Evolutionary conservation across 176 grass and related monocot genomes (phyloP).

Genomic region (maize (Zea mays)): DNA sequence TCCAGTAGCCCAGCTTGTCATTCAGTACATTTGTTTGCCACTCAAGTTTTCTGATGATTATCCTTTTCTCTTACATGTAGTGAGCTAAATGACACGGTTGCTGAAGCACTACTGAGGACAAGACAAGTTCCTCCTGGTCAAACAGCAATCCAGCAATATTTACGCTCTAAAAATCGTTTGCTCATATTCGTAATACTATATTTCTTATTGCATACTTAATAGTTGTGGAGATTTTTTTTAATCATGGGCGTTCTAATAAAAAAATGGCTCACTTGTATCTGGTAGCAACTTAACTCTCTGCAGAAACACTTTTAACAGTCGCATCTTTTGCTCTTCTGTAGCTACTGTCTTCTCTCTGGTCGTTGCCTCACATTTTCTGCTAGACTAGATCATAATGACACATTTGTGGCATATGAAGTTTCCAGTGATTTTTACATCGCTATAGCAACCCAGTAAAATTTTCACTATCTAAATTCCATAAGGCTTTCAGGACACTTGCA

Average conservation of each 20-base stretch:
- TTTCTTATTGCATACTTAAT: constrained; percentile 18
- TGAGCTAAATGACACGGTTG: constrained; percentile 91
- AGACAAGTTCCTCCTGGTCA: constrained; percentile 85
- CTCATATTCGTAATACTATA: constrained; percentile 78
- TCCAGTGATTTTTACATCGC: background rate
- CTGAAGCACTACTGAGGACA: constrained; percentile 86
- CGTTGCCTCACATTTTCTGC: constrained; percentile 13
- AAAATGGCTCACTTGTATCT: background rate
- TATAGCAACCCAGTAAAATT: background rate
- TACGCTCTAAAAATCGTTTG: constrained; percentile 73
- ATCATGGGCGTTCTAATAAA: constrained; percentile 5
- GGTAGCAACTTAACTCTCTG: background rate
- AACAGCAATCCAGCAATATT: constrained; percentile 65
- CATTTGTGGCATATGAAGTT: background rate
- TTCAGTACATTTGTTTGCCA: constrained; percentile 8
- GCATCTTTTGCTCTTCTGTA: background rate
- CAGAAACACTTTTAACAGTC: constrained; percentile 8
- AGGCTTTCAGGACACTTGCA: background rate
- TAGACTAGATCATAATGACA: constrained; percentile 18
- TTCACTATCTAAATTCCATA: background rate
- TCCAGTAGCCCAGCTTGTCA: constrained; percentile 16
- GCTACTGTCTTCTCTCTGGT: background rate
- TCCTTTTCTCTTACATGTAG: constrained; percentile 46
- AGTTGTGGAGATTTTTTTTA: background rate
- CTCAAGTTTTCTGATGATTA: constrained; percentile 23